A percentile compares a stretch with the other conserved stretches of the same genome.
These are phyloP conservation scores for Macrolepiota dolichaula DNA, from an alignment of 768 basidiomycete species.

Conservation along the genomic window DNA sequence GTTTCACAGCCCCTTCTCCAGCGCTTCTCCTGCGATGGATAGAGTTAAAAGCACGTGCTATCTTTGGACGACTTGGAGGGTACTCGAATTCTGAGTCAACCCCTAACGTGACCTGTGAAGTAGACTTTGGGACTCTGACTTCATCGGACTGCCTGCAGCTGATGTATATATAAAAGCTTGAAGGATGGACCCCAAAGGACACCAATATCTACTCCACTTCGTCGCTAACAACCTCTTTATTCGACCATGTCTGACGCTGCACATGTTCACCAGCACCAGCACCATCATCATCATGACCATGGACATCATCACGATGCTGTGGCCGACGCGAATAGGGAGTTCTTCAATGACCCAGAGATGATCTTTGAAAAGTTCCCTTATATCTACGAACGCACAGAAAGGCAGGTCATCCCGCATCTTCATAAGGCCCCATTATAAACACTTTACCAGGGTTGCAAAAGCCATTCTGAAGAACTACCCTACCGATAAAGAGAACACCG, in stretches of 20 bases:
- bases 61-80: neutral
- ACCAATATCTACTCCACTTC: neutral
- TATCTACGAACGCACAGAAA: neutral
- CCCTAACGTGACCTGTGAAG: neutral
- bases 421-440: neutral
- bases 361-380: neutral
- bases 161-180: neutral
- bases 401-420: neutral
- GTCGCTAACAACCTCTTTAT: neutral
- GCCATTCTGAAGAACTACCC: neutral
- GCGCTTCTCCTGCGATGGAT: neutral
- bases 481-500: slow-evolving; percentile 17
- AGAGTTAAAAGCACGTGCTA: neutral
- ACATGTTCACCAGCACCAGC: neutral
- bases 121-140: neutral
- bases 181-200: neutral
- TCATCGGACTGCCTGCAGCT: neutral
- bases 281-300: neutral
- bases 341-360: neutral
- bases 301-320: neutral
- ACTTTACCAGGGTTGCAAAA: neutral
- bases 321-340: neutral
- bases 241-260: neutral
- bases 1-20: neutral
- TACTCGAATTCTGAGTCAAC: neutral